Evolutionary conservation across 176 grass and related monocot species (phyloP).

Genomic region (Zoysia japonica): DNA sequence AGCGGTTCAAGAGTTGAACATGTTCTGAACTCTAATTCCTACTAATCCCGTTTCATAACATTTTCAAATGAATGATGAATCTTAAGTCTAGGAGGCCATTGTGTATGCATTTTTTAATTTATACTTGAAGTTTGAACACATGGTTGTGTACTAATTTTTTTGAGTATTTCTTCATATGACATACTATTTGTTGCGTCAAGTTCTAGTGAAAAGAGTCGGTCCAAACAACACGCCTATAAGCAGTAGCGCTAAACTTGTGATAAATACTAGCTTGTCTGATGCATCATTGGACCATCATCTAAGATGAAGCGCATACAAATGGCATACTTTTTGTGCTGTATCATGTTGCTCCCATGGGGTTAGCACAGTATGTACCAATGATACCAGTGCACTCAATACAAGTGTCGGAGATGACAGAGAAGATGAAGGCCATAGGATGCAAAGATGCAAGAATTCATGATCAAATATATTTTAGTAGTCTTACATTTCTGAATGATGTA

Average conservation of each 20-base stretch:
- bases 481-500: too few species aligned
- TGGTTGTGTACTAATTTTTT: slow-evolving; percentile 21
- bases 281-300: slow-evolving; percentile 12
- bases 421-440: neutral
- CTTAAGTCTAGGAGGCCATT: neutral
- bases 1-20: neutral
- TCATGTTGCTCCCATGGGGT: slow-evolving; percentile 4
- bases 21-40: neutral
- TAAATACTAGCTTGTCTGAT: slow-evolving; percentile 25
- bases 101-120: neutral
- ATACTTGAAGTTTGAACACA: slow-evolving; percentile 21
- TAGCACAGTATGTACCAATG: slow-evolving; percentile 1
- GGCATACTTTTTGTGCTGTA: neutral
- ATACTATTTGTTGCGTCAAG: slow-evolving; percentile 22
- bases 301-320: slow-evolving; percentile 5
- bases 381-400: neutral
- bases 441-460: too few species aligned
- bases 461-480: too few species aligned
- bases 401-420: neutral
- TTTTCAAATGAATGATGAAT: slow-evolving; percentile 7
- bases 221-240: slow-evolving; percentile 12
- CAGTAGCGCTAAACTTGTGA: slow-evolving; percentile 12
- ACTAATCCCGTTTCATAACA: neutral
- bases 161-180: slow-evolving; percentile 39
- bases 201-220: slow-evolving; percentile 3